These are phyloP conservation scores for Triadica sebifera DNA, from an alignment of 345 rosid species.

Conservation along the genomic window DNA sequence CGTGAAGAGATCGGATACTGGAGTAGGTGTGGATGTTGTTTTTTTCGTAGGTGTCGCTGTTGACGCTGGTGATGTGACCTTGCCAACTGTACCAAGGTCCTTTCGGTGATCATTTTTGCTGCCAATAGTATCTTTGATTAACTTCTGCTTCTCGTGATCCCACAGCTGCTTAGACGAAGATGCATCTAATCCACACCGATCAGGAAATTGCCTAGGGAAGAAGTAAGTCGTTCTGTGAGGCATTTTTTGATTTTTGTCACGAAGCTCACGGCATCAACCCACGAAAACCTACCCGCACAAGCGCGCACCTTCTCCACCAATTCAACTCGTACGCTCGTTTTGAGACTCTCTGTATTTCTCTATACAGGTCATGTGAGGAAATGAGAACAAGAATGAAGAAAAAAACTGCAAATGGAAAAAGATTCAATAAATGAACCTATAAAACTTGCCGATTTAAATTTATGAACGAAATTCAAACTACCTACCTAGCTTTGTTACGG, in stretches of 20 bases:
- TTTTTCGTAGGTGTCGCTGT: not conserved
- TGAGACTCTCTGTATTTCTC: not conserved
- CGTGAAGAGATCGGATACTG: slow-evolving; percentile 58
- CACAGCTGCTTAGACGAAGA: slow-evolving; percentile 33
- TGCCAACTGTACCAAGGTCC: not conserved
- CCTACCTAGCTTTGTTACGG: not conserved
- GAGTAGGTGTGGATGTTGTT: slow-evolving; percentile 18
- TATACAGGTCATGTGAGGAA: not conserved
- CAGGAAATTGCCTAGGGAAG: slow-evolving; percentile 95
- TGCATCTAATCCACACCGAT: slow-evolving; percentile 56
- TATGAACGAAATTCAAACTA: not conserved
- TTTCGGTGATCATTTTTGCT: slow-evolving; percentile 32
- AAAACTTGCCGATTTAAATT: not conserved
- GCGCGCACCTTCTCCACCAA: not conserved
- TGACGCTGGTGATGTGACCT: slow-evolving; percentile 11
- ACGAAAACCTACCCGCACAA: not conserved
- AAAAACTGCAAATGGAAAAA: not conserved
- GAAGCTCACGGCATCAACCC: not conserved
- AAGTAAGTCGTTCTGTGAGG: slow-evolving; percentile 97
- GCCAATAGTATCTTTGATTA: slow-evolving; percentile 5
- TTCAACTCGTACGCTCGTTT: not conserved
- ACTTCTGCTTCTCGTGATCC: slow-evolving; percentile 54
- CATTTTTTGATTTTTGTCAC: slow-evolving; percentile 39
- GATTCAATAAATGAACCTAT: not conserved
- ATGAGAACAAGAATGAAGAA: not conserved